These are phyloP conservation scores for Talaromyces funiculosus DNA, from an alignment of 2,329 filamentous ascomycete species.

Conservation along the genomic window DNA sequence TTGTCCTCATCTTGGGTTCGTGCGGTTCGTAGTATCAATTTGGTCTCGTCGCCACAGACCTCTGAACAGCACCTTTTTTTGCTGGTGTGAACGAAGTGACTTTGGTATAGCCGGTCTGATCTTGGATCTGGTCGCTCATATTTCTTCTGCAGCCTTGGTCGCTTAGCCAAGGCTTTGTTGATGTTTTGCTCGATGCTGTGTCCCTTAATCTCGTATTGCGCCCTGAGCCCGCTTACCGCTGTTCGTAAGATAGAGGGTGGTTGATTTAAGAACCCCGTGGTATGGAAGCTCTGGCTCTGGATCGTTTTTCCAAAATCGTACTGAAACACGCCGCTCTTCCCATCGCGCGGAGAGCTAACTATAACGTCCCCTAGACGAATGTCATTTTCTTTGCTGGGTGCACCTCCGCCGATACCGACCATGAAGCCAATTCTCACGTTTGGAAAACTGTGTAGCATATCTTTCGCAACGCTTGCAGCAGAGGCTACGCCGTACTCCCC, in stretches of 20 bases:
- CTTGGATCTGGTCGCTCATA: background rate
- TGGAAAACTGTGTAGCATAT: slow-evolving; percentile 17
- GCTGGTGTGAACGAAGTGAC: background rate
- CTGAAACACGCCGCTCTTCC: background rate
- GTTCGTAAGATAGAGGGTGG: slow-evolving; percentile 10
- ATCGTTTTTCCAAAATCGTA: slow-evolving; percentile 4
- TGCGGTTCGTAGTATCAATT: no score
- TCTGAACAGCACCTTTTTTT: background rate
- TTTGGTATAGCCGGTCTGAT: background rate
- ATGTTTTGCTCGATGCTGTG: no score
- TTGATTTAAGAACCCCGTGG: slow-evolving; percentile 9
- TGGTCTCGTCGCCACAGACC: no score
- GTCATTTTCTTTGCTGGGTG: slow-evolving; percentile 14
- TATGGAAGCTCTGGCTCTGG: background rate
- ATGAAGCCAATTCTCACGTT: slow-evolving; percentile 16
- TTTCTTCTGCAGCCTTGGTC: background rate
- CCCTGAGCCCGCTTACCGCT: background rate
- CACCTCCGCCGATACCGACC: slow-evolving; percentile 19
- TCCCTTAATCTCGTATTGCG: no score
- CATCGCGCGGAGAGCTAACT: background rate
- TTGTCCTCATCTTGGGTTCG: no score
- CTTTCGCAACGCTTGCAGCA: slow-evolving; percentile 14
- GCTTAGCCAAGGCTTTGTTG: no score
- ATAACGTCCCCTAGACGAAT: slow-evolving; percentile 9
- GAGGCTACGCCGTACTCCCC: slow-evolving; percentile 17